phyloP scores from a whole-genome alignment of 148 eudicot genomes.

The Rhododendron mucronatum region DNA sequence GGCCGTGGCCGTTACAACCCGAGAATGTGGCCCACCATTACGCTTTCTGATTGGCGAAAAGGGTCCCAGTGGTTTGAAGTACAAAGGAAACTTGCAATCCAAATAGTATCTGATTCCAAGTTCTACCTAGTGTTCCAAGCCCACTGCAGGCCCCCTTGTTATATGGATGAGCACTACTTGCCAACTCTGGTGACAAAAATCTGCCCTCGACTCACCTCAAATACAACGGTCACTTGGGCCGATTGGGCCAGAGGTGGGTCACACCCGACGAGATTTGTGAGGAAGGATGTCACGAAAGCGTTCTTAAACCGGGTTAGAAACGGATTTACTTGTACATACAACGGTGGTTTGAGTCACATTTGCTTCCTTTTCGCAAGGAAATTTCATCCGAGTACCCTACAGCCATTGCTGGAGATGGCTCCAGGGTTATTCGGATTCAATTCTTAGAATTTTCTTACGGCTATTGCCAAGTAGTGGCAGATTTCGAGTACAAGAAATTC shows the following conservation, averaged over 20 bases:
- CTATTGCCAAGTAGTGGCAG: neutral
- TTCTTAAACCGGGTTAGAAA: conserved; percentile 26
- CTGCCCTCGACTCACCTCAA: conserved; percentile 37
- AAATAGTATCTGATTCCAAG: conserved; percentile 45
- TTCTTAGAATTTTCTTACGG: neutral
- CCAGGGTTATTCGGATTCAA: conserved; percentile 28
- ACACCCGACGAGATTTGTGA: conserved; percentile 33
- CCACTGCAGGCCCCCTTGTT: conserved; percentile 61
- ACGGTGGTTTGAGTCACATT: conserved; percentile 22
- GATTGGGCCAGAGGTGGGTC: conserved; percentile 56
- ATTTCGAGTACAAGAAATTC: neutral
- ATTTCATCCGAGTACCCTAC: conserved; percentile 40
- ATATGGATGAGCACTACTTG: conserved; percentile 86
- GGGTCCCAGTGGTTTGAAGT: conserved; percentile 96
- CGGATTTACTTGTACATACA: conserved; percentile 37
- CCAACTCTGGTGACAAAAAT: conserved; percentile 59
- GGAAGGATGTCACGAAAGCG: conserved; percentile 25
- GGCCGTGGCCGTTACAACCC: conserved; percentile 85
- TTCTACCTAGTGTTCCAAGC: conserved; percentile 49
- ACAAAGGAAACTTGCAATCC: conserved; percentile 47
- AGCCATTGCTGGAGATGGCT: conserved; percentile 39
- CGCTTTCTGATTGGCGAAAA: conserved; percentile 70
- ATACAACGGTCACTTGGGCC: conserved; percentile 45
- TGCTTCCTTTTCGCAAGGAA: conserved; percentile 55
- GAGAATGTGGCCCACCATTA: conserved; percentile 48